phyloP scores from a whole-genome alignment of 768 basidiomycete genomes.

The Strobilomyces dryophilus region DNA sequence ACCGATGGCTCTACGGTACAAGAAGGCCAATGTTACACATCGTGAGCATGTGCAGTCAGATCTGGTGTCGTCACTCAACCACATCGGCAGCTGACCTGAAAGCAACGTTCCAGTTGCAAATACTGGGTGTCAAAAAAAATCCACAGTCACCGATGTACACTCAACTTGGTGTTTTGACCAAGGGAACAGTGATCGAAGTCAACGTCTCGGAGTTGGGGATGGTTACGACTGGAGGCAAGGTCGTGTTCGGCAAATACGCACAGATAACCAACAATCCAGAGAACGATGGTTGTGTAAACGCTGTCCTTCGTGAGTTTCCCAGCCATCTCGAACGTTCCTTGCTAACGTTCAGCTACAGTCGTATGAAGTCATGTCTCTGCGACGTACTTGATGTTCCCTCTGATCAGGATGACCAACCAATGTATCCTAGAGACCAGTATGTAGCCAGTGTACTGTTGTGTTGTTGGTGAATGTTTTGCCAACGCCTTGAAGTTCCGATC shows the following conservation, averaged over 20 bases:
- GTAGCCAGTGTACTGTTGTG: constrained; percentile 10
- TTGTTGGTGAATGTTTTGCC: constrained; percentile 23
- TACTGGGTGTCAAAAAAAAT: constrained; percentile 98
- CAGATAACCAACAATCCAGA: constrained; percentile 94
- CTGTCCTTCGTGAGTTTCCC: constrained; percentile 72
- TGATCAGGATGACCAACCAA: background rate
- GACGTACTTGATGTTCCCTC: background rate
- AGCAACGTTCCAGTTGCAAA: constrained; percentile 98
- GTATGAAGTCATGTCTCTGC: constrained; percentile 15
- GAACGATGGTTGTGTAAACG: constrained; percentile 95
- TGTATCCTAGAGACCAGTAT: constrained; percentile 9
- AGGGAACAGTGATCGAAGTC: constrained; percentile 97
- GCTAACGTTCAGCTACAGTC: constrained; percentile 18
- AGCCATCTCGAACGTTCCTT: background rate
- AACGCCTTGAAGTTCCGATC: constrained; percentile 1
- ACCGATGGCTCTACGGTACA: constrained; percentile 96
- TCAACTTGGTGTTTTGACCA: constrained; percentile 93
- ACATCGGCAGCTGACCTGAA: constrained; percentile 77
- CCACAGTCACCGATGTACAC: constrained; percentile 99
- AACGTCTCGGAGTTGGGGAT: constrained; percentile 98
- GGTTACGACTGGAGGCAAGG: constrained; percentile 96
- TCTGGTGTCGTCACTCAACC: background rate
- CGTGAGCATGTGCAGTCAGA: constrained; percentile 48
- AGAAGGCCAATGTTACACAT: constrained; percentile 98
- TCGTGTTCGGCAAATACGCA: constrained; percentile 90